These are phyloP conservation scores for Coemansia sp. DNA, from an alignment of 192 early-diverging fungal species.

Conservation along the genomic window DNA sequence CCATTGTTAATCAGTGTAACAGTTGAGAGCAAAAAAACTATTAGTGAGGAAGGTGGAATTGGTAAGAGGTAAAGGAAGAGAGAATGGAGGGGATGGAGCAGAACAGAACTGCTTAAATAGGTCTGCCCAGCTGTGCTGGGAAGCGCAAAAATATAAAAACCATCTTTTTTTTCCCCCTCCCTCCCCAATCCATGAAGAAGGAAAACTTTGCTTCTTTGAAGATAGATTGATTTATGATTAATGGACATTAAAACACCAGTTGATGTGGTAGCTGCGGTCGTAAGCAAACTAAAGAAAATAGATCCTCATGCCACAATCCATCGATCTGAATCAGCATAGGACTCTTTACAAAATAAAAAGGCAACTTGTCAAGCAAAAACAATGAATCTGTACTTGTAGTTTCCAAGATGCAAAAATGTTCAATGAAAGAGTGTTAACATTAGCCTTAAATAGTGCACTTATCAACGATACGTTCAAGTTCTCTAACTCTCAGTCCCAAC, in stretches of 20 bases:
- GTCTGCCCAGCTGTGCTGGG: not conserved
- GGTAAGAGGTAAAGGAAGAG: not conserved
- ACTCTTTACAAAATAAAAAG: too few species aligned
- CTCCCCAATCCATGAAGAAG: not conserved
- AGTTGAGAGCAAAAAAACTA: not conserved
- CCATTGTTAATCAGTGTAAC: not conserved
- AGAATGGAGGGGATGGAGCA: not conserved
- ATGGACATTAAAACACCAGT: too few species aligned
- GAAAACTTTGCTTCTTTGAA: not conserved
- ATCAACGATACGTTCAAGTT: constrained; percentile 52
- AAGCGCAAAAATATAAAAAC: not conserved
- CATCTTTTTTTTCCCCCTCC: not conserved
- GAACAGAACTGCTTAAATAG: not conserved
- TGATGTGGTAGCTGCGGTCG: too few species aligned
- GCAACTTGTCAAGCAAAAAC: not conserved
- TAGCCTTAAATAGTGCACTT: constrained; percentile 15
- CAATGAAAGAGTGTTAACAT: not conserved
- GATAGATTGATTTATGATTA: too few species aligned
- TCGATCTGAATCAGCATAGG: too few species aligned
- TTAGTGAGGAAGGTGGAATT: not conserved
- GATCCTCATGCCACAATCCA: too few species aligned
- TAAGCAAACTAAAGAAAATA: too few species aligned
- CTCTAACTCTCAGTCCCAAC: constrained; percentile 41
- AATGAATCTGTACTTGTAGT: too few species aligned
- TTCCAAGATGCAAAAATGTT: not conserved